Base-by-base conservation (phyloP, 2,329 filamentous ascomycete genomes). In the Nemania sp. region DNA sequence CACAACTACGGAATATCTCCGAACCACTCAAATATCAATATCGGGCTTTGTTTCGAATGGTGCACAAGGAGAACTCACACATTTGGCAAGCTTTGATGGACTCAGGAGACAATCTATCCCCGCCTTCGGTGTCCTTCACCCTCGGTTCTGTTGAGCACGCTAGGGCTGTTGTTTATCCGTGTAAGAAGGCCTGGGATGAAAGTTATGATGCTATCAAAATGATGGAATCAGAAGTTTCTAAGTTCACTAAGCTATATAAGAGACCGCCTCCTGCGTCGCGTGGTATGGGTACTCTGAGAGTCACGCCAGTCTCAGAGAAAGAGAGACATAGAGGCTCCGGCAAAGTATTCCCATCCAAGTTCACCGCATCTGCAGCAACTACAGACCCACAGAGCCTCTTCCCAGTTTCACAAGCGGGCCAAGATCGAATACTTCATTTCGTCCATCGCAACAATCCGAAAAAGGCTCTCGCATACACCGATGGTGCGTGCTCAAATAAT, bases 121-220 rank as follows among this genome's bases (percentile, higher is more conserved):
- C 34, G 37, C 45, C 54, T 33, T 47, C 50, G 24, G 12, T 2
- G 28, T 54, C 44, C n/a, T n/a, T n/a, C 23, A 53, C 40, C 22
- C 40, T 1, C 50, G 54, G 54, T 41, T 57, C 54, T 45, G 33
- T 34, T 24, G 49, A 57, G 30, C 49, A 57, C 26, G 49, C 54
- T 22, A 41, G 41, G 37, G 31, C 49, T 28, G 41, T 24, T 28
- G 34, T 54, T 40, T 33, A 54, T 53, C 54, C 49, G 22, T 57
- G 49, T 45, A 49, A 49, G 45, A 54, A 47, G 36, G 54, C 54
- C 41, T 57, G 54, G 54, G 54, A 54, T 20, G 54, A 57, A 50
- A 54, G 49, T 28, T 42, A 49, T 30, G 34, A 57, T 54, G 45
- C 54, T 34, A 49, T 30, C 28, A 20, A 15, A 26, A 50, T 50